These are phyloP conservation scores for Aspergillus flavus DNA, from an alignment of 2,329 filamentous ascomycete species.

Conservation along the genomic window DNA sequence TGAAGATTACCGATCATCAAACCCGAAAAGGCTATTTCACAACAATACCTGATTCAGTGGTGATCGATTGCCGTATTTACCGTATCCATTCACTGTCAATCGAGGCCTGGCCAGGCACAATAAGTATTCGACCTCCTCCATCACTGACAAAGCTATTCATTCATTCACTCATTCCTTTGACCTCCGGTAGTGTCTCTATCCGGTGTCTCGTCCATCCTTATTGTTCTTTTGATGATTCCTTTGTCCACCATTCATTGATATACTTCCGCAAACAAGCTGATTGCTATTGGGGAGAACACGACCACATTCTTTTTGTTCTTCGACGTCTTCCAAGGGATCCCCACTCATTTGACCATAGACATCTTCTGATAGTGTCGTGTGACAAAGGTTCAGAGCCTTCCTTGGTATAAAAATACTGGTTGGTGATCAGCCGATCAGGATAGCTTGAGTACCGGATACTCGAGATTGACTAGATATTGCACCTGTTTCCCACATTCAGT, in stretches of 20 bases:
- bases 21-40: constrained; percentile 2
- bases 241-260: background rate
- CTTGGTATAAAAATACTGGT: background rate
- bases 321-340: background rate
- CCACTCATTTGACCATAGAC: background rate
- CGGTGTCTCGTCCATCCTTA: background rate
- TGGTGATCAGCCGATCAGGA: constrained; percentile 17
- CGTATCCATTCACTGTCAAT: background rate
- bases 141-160: background rate
- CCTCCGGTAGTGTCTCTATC: background rate
- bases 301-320: background rate
- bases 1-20: background rate
- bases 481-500: constrained; percentile 9
- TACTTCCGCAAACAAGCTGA: background rate
- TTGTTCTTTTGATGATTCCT: background rate
- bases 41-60: background rate
- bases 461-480: constrained; percentile 18
- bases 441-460: constrained; percentile 32
- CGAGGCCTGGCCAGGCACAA: background rate
- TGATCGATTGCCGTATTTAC: background rate
- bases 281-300: background rate
- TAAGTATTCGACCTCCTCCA: background rate
- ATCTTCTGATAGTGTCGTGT: constrained; percentile 18
- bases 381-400: constrained; percentile 8
- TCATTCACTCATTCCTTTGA: background rate